phyloP scores from a whole-genome alignment of 2,329 filamentous ascomycete species.

The Xylaria multiplex region DNA sequence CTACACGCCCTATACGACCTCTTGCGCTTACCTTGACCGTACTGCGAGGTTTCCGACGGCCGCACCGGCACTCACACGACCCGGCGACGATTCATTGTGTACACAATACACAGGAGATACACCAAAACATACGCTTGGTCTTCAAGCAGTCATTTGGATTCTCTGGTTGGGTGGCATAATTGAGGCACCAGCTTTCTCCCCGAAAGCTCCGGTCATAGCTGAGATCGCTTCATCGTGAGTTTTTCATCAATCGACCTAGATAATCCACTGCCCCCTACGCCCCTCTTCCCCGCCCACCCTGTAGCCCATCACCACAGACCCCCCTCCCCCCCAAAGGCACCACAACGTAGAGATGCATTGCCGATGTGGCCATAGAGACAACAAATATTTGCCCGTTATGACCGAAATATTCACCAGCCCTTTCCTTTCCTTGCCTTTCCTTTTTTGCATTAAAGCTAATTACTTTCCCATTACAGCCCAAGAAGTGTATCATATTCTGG shows the following conservation, averaged over 20 bases:
- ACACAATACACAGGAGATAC: conserved; percentile 39
- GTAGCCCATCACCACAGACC: conserved; percentile 28
- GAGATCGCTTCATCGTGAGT: conserved; percentile 42
- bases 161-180: conserved; percentile 41
- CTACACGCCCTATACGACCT: conserved; percentile 24
- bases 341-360: conserved; percentile 15
- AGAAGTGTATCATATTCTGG: conserved; percentile 48
- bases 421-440: conserved; percentile 12
- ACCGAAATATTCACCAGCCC: conserved; percentile 6
- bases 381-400: conserved; percentile 13
- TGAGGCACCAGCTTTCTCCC: conserved; percentile 32
- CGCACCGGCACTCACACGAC: conserved; percentile 43
- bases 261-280: conserved; percentile 42
- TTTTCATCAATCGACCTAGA: conserved; percentile 36
- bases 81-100: conserved; percentile 47
- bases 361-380: conserved; percentile 14
- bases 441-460: conserved; percentile 36
- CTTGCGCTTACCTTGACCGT: conserved; percentile 26
- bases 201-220: conserved; percentile 37
- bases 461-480: conserved; percentile 38
- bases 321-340: conserved; percentile 12
- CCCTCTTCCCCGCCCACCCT: conserved; percentile 48
- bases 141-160: conserved; percentile 40
- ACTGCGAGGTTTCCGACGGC: conserved; percentile 42
- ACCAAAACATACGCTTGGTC: conserved; percentile 36